Conservation (phyloP, 2,329 filamentous ascomycete genomes). For the Diplodia mutila region DNA sequence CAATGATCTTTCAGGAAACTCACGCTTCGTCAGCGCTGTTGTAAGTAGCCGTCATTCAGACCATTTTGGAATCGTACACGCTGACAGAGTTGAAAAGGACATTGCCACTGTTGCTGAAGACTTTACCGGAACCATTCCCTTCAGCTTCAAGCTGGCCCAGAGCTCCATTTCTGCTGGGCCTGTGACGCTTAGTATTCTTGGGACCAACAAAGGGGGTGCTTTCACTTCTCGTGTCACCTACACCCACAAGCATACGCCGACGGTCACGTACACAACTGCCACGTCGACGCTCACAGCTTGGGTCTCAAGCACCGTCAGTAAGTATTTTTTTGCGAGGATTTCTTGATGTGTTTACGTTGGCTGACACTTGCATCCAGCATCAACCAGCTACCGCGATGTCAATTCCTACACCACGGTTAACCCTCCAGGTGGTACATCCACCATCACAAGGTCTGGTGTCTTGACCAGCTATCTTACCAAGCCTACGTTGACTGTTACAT, state of each 20-base stretch:
- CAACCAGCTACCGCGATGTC: constrained; percentile 7
- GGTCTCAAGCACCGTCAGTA: constrained; percentile 12
- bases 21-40: constrained; percentile 18
- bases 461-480: constrained; percentile 11
- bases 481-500: constrained; percentile 6
- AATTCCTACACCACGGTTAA: constrained; percentile 13
- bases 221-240: constrained; percentile 21
- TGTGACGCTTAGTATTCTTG: constrained; percentile 12
- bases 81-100: background rate
- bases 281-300: constrained; percentile 4
- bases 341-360: background rate
- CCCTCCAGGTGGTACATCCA: background rate
- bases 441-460: background rate
- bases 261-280: constrained; percentile 11
- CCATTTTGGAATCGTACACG: no score
- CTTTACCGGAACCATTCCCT: constrained; percentile 19
- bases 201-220: constrained; percentile 8
- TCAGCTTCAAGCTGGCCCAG: constrained; percentile 24
- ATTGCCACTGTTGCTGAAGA: constrained; percentile 15
- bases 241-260: background rate
- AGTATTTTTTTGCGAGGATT: background rate
- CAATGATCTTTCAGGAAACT: background rate
- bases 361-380: background rate
- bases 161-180: constrained; percentile 21
- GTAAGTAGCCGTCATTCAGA: background rate